A percentile compares a stretch with the other conserved stretches of the same genome.
These are phyloP conservation scores for Rhodotorula taiwanensis DNA, from an alignment of 768 basidiomycete species.

Conservation along the genomic window DNA sequence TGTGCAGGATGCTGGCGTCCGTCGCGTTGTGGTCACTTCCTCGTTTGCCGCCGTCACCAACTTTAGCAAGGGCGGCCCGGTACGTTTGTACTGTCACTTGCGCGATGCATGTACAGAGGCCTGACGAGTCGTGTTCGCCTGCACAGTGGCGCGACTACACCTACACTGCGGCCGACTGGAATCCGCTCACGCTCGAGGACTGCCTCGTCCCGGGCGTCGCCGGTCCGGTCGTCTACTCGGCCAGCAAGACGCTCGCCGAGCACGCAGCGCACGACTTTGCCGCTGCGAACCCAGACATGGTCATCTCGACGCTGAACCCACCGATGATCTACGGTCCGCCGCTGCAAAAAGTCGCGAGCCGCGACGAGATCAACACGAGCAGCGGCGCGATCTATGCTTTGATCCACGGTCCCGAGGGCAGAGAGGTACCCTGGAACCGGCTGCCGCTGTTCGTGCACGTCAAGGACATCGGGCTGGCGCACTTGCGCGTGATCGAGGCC, in stretches of 20 bases:
- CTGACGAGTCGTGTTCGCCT: neutral
- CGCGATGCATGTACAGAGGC: too few relatives aligned
- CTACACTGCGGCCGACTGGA: conserved; percentile 38
- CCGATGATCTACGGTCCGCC: conserved; percentile 41
- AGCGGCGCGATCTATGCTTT: conserved; percentile 35
- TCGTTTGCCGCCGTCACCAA: conserved; percentile 38
- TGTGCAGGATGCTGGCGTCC: conserved; percentile 25
- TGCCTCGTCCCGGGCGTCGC: conserved; percentile 7
- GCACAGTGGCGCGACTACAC: conserved; percentile 35
- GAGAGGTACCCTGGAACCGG: conserved; percentile 28
- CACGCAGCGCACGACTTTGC: conserved; percentile 36
- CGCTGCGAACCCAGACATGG: conserved; percentile 12
- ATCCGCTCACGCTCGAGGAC: conserved; percentile 34
- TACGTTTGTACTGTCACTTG: too few relatives aligned
- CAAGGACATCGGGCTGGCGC: conserved; percentile 35
- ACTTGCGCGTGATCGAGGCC: conserved; percentile 24
- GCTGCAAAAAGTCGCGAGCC: conserved; percentile 23
- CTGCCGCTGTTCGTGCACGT: conserved; percentile 36
- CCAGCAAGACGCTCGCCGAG: conserved; percentile 38
- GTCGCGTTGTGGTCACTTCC: conserved; percentile 37
- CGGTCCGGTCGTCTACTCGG: conserved; percentile 27
- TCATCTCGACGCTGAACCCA: conserved; percentile 33
- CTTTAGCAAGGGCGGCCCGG: conserved; percentile 27
- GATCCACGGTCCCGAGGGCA: conserved; percentile 22
- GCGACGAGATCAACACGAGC: conserved; percentile 36